Evolutionary conservation across 495 filamentous ascomycete genomes (phyloP), one percentile per base, ranked within the genome.

Genomic region (Clohesyomyces aquaticus): DNA sequence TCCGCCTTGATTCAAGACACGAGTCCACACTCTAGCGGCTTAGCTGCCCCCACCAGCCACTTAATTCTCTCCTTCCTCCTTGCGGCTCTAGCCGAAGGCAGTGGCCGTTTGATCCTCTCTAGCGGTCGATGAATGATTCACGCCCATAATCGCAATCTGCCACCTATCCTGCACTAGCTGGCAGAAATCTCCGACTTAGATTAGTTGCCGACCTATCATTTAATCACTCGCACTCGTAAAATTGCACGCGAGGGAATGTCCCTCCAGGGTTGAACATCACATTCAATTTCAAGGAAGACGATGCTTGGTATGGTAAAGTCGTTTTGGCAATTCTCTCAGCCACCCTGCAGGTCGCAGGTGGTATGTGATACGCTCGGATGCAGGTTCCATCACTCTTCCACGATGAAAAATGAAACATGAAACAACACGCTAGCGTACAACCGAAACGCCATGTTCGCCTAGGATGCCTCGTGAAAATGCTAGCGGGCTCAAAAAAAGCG

Each of bases 401-500:
- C 53, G 21, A 56, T 26, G 18, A 21, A 22, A 47, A 59, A 53
- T 4, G 22, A 38, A 38, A 53, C 49, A 32, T 32, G 22, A 56
- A 27, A 61, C 47, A 46, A 28, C 58, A 42, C 47, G 10, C 27
- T 21, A 22, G 25, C 26, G 27, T 22, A 22, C 43, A 59, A 48
- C 21, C 21, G 29, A 18, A 16, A 25, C 58, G 26, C 47, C 43
- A 8, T n/a, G 8, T 47, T 23, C 43, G 43, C 43, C 43, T 47
- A 4, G 43, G 21, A 47, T n/a, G 43, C 43, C 43, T 6, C 4
- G 8, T 38, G 32, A 38, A 38, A 6, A 38, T 38, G 32, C 32
- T 38, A 14, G 14, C 32, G 32, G 32, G 32, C 32, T 38, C 14
- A 6, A 38, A 38, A 50, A 56, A 55, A 41, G 59, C 64, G 49